Evolutionary conservation across 2,329 filamentous ascomycete species (phyloP), one percentile per base, ranked within the genome.

Genomic region (Cladosporium sp.): DNA sequence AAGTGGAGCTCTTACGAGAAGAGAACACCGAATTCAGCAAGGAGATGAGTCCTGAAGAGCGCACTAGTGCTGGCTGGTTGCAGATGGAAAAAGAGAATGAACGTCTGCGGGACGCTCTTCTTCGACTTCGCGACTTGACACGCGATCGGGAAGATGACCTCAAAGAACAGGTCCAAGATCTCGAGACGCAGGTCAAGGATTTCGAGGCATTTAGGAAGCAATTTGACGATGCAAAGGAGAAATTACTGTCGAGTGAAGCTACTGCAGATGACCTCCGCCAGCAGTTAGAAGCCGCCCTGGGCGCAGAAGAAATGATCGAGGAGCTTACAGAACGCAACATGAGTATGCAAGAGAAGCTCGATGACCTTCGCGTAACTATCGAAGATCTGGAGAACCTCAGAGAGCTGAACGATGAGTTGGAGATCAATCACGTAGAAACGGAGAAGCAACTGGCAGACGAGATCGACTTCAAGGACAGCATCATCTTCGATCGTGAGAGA

Each of bases 381-480:
- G 88, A 92, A 61, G 93, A 97, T 63, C 81, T 97, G 10, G 91
- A 97, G 71, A 90, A 84, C 60, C 77, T 97, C 54, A 92, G 91
- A 70, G 93, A 99, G 70, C 85, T 97, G 65, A 95, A 91, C 65
- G 92, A 97, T 67, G 94, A 99, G 73, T 84, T 99, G 3, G 92
- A 97, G 71, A 83, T 90, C 66, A 96, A 96, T 69, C 92, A 97
- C 68, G 84, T 94, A 3, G 91, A 97, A 69, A 90, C 91, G 35
- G 90, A 96, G 71, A 96, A 93, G 72, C 92, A 97, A 70, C 83
- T 99, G 74, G 91, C 96, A 71, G 89, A 95, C 66, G 92, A 97
- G 66, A 83, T 97, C 56, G 92, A 97, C 70, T 89, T 91, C 74
- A 90, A 89, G 71, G 92, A 97, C 62, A 83, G 82, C 56, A 77